These are phyloP conservation scores for Heterobasidion parviporum DNA, from an alignment of 1,284 basidiomycete genomes.

Conservation along the genomic window DNA sequence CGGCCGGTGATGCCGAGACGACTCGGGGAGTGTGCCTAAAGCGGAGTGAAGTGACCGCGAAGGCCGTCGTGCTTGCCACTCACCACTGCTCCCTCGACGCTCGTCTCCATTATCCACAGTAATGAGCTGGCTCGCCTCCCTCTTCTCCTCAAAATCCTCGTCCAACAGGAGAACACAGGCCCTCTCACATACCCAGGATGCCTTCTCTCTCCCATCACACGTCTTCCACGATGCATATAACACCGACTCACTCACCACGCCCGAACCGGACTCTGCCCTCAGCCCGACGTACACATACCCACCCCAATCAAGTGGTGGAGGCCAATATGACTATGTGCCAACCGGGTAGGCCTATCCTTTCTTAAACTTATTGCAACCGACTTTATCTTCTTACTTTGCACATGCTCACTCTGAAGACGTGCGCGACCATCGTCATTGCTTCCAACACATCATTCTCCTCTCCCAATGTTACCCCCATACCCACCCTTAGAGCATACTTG, in stretches of 20 bases:
- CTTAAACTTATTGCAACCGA: not conserved
- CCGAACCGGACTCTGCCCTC: constrained; percentile 34
- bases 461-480: constrained; percentile 42
- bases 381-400: not conserved
- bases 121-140: constrained; percentile 66
- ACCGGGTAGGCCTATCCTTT: constrained; percentile 39
- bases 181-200: constrained; percentile 66
- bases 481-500: constrained; percentile 75
- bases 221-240: constrained; percentile 50
- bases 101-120: constrained; percentile 3
- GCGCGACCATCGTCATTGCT: constrained; percentile 53
- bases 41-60: not conserved
- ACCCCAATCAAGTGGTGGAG: constrained; percentile 41
- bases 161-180: constrained; percentile 49
- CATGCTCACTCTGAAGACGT: constrained; percentile 16
- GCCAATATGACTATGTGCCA: constrained; percentile 50
- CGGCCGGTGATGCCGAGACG: too few relatives aligned
- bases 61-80: constrained; percentile 1
- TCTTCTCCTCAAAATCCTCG: constrained; percentile 43
- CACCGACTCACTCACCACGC: constrained; percentile 39
- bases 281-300: constrained; percentile 63
- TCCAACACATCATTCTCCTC: constrained; percentile 45
- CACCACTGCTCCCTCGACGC: constrained; percentile 5
- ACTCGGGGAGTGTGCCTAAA: not conserved
- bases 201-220: constrained; percentile 71